Conservation (phyloP, 108 stramenopile genomes). For the Cyclotella cryptica region DNA sequence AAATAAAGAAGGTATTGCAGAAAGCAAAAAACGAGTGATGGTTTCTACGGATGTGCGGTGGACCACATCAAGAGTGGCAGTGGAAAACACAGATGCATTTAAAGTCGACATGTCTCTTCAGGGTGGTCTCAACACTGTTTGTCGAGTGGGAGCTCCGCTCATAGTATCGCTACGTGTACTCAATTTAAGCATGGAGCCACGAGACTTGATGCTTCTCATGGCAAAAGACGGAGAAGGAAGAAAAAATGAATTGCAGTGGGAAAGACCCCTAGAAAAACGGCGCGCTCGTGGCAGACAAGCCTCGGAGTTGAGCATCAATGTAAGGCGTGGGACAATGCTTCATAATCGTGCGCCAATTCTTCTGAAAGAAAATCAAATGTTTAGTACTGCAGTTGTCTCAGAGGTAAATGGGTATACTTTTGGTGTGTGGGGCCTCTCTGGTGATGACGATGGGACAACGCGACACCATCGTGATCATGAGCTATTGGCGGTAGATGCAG, state of each 20-base stretch:
- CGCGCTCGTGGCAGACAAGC: slow-evolving; percentile 13
- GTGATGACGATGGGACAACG: slow-evolving; percentile 73
- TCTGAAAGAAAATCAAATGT: slow-evolving; percentile 42
- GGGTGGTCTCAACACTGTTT: slow-evolving; percentile 43
- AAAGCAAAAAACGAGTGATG: slow-evolving; percentile 53
- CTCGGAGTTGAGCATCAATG: background rate
- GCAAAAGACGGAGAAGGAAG: slow-evolving; percentile 68
- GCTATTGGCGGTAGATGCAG: slow-evolving; percentile 81
- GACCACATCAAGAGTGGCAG: slow-evolving; percentile 73
- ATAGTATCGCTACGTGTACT: slow-evolving; percentile 69
- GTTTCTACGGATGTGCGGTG: slow-evolving; percentile 75
- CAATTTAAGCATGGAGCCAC: slow-evolving; percentile 72
- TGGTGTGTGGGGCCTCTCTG: slow-evolving; percentile 77
- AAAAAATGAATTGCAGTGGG: slow-evolving; percentile 33
- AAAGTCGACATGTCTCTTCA: slow-evolving; percentile 65
- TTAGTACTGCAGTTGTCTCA: slow-evolving; percentile 76
- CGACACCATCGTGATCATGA: slow-evolving; percentile 75
- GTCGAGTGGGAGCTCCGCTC: slow-evolving; percentile 69
- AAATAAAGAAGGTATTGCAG: background rate
- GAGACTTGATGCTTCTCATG: slow-evolving; percentile 81
- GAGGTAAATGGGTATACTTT: slow-evolving; percentile 81
- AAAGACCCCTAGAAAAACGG: slow-evolving; percentile 11
- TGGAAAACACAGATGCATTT: slow-evolving; percentile 84
- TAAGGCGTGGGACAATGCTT: slow-evolving; percentile 11
- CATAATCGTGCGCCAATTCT: slow-evolving; percentile 16